Evolutionary conservation across 495 filamentous ascomycete species (phyloP).

Genomic region (Hypoxylon fuscum): DNA sequence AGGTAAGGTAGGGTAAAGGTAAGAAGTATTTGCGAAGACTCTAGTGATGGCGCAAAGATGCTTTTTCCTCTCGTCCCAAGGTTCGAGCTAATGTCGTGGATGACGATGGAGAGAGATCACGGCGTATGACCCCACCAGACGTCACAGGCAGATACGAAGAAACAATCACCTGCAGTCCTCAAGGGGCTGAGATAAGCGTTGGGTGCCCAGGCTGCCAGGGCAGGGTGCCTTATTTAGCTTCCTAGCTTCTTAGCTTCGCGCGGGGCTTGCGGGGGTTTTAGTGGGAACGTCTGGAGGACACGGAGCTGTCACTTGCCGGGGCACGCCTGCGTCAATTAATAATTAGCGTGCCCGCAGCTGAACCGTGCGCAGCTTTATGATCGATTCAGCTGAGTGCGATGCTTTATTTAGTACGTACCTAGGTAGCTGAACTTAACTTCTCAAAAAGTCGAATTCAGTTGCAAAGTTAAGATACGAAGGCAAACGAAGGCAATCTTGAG

Average conservation of each 20-base stretch:
- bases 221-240: slow-evolving; percentile 36
- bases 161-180: slow-evolving; percentile 27
- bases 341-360: slow-evolving; percentile 16
- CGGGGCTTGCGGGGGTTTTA: slow-evolving; percentile 17
- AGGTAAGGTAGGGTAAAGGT: no score
- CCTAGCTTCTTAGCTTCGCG: slow-evolving; percentile 1
- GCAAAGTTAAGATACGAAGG: no score
- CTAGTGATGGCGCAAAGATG: slow-evolving; percentile 6
- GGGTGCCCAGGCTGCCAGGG: no score
- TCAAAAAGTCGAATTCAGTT: neutral
- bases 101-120: slow-evolving; percentile 36
- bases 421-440: no score
- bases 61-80: slow-evolving; percentile 7
- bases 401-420: no score
- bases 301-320: slow-evolving; percentile 6
- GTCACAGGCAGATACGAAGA: slow-evolving; percentile 31
- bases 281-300: slow-evolving; percentile 10
- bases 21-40: neutral
- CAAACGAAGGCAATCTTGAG: no score
- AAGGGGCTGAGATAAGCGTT: slow-evolving; percentile 21
- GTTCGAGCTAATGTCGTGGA: slow-evolving; percentile 31
- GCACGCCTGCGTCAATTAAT: neutral
- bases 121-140: slow-evolving; percentile 38
- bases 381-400: neutral
- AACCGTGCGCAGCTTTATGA: slow-evolving; percentile 21